Conservation (phyloP, 257 asterid species). For the Prunella vulgaris region DNA sequence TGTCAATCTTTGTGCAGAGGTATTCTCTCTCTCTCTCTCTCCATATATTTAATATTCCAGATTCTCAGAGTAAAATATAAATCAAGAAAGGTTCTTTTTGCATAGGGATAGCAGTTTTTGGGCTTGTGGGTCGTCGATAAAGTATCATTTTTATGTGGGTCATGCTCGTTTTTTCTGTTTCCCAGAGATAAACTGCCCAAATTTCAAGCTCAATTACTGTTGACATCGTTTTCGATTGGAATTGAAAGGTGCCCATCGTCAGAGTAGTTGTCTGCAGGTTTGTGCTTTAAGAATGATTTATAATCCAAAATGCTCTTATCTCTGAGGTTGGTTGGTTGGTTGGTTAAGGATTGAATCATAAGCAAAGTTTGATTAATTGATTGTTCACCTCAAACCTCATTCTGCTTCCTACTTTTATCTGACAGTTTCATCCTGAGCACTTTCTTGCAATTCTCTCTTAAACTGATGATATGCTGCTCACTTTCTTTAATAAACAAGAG, state of each 20-base stretch:
- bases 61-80: background rate
- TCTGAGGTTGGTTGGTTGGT: constrained; percentile 27
- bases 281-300: constrained; percentile 26
- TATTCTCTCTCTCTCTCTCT: background rate
- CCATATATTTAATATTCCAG: background rate
- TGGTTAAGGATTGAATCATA: constrained; percentile 40
- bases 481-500: constrained; percentile 14
- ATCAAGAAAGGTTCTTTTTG: constrained; percentile 20
- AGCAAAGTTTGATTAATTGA: constrained; percentile 35
- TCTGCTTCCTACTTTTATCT: constrained; percentile 8
- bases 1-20: background rate
- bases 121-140: constrained; percentile 29
- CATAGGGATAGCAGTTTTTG: constrained; percentile 14
- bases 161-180: constrained; percentile 19
- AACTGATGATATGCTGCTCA: too few relatives aligned
- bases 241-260: constrained; percentile 44
- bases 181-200: background rate
- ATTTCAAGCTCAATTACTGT: constrained; percentile 7
- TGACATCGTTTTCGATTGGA: constrained; percentile 8
- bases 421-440: background rate
- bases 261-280: constrained; percentile 24
- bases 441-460: background rate
- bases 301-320: constrained; percentile 11
- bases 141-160: constrained; percentile 43
- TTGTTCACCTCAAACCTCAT: constrained; percentile 11